These are phyloP conservation scores for Hawksworthiomyces lignivorus DNA, from an alignment of 2,329 filamentous ascomycete genomes.

Conservation along the genomic window DNA sequence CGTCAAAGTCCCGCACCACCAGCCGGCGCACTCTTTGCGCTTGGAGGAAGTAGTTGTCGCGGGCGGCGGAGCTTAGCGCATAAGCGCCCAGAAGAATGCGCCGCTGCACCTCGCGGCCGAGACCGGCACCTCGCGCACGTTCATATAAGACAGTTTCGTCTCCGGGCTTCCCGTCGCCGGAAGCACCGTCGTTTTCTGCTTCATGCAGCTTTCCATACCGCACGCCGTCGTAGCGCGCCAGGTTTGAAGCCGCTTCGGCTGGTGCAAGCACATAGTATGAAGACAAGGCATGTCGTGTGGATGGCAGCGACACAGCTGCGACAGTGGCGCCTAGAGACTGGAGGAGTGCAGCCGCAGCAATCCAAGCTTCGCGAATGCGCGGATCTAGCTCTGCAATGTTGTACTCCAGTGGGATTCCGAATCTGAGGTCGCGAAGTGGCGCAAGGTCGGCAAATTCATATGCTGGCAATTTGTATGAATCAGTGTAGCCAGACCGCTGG, in stretches of 20 bases:
- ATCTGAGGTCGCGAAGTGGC: slow-evolving; percentile 29
- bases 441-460: not conserved
- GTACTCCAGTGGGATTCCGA: slow-evolving; percentile 67
- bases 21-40: slow-evolving; percentile 81
- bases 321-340: slow-evolving; percentile 60
- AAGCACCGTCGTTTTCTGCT: slow-evolving; percentile 26
- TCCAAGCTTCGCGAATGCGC: slow-evolving; percentile 63
- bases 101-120: slow-evolving; percentile 78
- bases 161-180: slow-evolving; percentile 26
- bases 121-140: slow-evolving; percentile 61
- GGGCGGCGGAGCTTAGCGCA: slow-evolving; percentile 79
- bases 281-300: slow-evolving; percentile 76
- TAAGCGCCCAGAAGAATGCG: slow-evolving; percentile 87
- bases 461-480: not conserved
- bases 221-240: slow-evolving; percentile 96
- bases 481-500: slow-evolving; percentile 8
- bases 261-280: slow-evolving; percentile 95
- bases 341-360: slow-evolving; percentile 50
- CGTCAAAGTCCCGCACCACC: slow-evolving; percentile 80
- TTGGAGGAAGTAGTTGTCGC: slow-evolving; percentile 94
- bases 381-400: slow-evolving; percentile 76
- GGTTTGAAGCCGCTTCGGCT: slow-evolving; percentile 89
- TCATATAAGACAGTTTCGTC: slow-evolving; percentile 65
- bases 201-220: slow-evolving; percentile 60
- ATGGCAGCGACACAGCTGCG: slow-evolving; percentile 70